phyloP scores from a whole-genome alignment of 495 filamentous ascomycete species.

The Collariella sp. region DNA sequence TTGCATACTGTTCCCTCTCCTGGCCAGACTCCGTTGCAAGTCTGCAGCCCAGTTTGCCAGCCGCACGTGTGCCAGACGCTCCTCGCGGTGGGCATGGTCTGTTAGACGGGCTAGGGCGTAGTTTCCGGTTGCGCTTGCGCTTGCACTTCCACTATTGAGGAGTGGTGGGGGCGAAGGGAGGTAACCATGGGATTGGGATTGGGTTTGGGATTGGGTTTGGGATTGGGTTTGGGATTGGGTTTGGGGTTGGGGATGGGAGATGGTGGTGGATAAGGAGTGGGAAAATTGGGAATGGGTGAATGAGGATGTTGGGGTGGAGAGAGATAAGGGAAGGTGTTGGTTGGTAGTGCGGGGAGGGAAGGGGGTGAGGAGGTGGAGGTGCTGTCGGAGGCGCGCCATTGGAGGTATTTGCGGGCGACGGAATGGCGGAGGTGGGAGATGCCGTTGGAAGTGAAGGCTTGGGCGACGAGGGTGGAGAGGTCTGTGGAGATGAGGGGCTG shows the following conservation, averaged over 20 bases:
- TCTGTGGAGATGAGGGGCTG: slow-evolving; percentile 77
- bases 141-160: no score
- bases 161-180: not conserved
- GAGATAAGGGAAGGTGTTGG: slow-evolving; percentile 1
- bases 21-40: slow-evolving; percentile 71
- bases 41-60: slow-evolving; percentile 87
- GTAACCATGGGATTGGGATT: slow-evolving; percentile 20
- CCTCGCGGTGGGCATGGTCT: slow-evolving; percentile 63
- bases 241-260: not conserved
- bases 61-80: slow-evolving; percentile 66
- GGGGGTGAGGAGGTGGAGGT: not conserved
- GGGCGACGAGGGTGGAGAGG: slow-evolving; percentile 56
- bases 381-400: slow-evolving; percentile 42
- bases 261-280: not conserved
- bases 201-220: slow-evolving; percentile 5
- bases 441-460: slow-evolving; percentile 71
- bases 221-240: not conserved
- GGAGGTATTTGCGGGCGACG: slow-evolving; percentile 79
- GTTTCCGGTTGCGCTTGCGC: slow-evolving; percentile 43
- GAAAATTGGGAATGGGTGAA: not conserved
- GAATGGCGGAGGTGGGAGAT: slow-evolving; percentile 80
- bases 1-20: slow-evolving; percentile 73
- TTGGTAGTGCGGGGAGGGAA: not conserved
- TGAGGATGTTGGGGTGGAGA: not conserved
- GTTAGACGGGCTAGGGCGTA: slow-evolving; percentile 64